Evolutionary conservation across 306 rosid species (phyloP), one percentile per base, ranked within the genome.

Genomic region (Prinsepia uniflora): DNA sequence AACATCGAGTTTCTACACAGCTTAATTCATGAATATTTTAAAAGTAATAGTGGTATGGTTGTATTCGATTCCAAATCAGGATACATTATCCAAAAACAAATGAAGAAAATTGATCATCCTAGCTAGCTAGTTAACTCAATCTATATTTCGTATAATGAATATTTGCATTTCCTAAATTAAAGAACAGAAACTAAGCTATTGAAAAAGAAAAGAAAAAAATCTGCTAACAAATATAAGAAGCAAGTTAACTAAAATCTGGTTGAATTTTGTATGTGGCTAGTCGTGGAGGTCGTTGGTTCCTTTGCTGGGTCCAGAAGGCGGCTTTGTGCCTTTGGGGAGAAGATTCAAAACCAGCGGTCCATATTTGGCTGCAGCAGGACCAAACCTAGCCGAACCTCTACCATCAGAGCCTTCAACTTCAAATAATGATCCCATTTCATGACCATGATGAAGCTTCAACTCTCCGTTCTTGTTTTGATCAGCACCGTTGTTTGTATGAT

Each of bases 271-370:
- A 43, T 1, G n/a, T 7, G 2, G 43, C 78, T 84, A 87, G 80
- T 76, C 80, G 70, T 84, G 85, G 76, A 74, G 0, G 81, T 14
- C n/a, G 90, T 92, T 78, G 71, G 5, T 72, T 69, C 88, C 65
- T 75, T 44, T 62, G 91, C 96, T 86, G 53, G 96, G 97, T 49
- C 76, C 99, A 17, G 97, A 85, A 6, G 87, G 70, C 7, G 90
- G 83, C 8, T 73, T 71, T 0, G 6, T 0, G 6, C 88, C 93
- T n/a, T 82, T 94, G 4, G 99, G 92, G 8, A 94, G 92, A 89
- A 85, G 86, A 69, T 72, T 79, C 19, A 94, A 72, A 24, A 84
- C 14, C 75, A 88, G 24, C 0, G 85, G 20, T 7, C 76, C 74
- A 9, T 78, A 78, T 72, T 84, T 85, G 4, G 6, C 50, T 36